phyloP scores from a whole-genome alignment of 163 green algal genomes.

The Scenedesmus sp. region DNA sequence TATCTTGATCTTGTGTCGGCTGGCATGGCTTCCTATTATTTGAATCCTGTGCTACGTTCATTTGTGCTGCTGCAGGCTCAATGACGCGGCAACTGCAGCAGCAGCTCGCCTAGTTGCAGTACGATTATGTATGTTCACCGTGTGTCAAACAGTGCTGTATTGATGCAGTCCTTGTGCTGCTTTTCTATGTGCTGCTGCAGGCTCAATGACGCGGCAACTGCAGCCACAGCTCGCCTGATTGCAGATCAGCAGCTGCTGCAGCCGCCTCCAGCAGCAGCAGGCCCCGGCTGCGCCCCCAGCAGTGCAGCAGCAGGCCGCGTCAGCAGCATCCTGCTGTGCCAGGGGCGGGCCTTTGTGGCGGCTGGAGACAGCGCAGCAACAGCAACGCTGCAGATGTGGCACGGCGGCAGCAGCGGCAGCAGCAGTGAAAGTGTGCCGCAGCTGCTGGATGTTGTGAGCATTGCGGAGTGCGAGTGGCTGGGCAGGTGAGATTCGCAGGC shows the following conservation, averaged over 20 bases:
- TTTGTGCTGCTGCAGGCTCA: no score
- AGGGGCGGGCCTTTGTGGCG: background rate
- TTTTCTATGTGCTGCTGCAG: background rate
- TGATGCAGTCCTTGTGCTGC: background rate
- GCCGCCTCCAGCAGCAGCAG: background rate
- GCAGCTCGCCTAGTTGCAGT: no score
- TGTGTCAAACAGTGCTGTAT: no score
- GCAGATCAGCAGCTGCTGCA: background rate
- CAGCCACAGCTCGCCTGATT: background rate
- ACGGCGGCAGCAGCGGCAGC: background rate
- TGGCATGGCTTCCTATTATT: no score
- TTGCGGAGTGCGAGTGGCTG: background rate
- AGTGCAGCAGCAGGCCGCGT: background rate
- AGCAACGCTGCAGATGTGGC: slow-evolving; percentile 1
- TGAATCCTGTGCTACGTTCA: no score
- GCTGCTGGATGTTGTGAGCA: background rate
- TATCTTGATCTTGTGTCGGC: background rate
- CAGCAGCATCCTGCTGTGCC: background rate
- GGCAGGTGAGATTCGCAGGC: background rate
- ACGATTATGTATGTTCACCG: no score
- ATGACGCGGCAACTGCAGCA: no score
- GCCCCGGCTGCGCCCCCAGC: background rate
- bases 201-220: background rate
- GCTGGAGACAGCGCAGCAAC: background rate
- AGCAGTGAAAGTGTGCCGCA: background rate